Evolutionary conservation across 2,329 filamentous ascomycete species (phyloP), one percentile per base, ranked within the genome.

Genomic region (Pseudogymnoascus sp.): DNA sequence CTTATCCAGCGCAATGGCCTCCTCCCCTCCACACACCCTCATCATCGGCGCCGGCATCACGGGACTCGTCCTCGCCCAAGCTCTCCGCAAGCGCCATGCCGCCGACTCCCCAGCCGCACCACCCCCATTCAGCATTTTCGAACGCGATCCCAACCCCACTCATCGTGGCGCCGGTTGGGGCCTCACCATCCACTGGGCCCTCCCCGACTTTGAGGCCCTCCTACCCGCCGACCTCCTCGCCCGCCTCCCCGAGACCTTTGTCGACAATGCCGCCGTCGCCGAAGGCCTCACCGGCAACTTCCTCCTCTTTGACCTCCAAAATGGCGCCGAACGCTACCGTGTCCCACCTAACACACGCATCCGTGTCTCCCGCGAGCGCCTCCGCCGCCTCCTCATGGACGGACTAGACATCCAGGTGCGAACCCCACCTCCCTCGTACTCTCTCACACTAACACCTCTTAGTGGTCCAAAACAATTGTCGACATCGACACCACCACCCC

Each of bases 121-220:
- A 35, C 78, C 81, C n/a, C 76, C 78, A 0, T 85, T 82, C 70
- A 74, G 70, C 37, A 78, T 86, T 44, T 85, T 81, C 67, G 83
- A 86, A 71, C 81, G 81, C 41, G 80, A 84, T 64, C 62, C 68
- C 4, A 75, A 79, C 40, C 73, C 80, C 41, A 74, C 71, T 62
- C 75, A 75, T 29, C 80, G 78, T 33, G 80, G 73, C 17, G 74
- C 77, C 3, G 84, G 84, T 64, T 87, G 84, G 85, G 85, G 83
- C 2, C 73, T 87, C 62, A 86, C 84, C 0, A 74, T 87, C 62
- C 82, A 86, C 68, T 87, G 84, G 84, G 82, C 81, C 4, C 75
- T 86, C 8, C 75, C 79, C 0, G 76, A 75, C 1, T 73, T 87
- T 40, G 75, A 79, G 47, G 68, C 74, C 6, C 74, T 86, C 21